Evolutionary conservation across 1,284 basidiomycete species (phyloP).

Genomic region (Trametes pubescens): DNA sequence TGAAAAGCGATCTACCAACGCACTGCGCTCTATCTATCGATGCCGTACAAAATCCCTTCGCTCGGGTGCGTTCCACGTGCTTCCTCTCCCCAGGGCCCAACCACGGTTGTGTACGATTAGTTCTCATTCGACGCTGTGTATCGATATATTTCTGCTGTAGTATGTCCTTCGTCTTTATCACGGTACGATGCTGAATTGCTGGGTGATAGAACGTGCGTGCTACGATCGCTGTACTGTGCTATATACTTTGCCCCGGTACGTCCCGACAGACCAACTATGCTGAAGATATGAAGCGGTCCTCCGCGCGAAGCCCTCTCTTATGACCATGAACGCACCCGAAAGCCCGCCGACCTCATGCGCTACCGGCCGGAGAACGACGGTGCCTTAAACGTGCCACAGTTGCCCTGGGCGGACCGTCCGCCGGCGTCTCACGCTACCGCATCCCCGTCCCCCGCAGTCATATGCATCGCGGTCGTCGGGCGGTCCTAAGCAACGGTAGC

Average conservation of each 20-base stretch:
- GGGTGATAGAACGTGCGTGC: background rate
- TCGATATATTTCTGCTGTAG: background rate
- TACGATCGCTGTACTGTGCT: background rate
- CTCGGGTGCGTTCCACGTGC: background rate
- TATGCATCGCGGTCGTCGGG: conserved; percentile 3
- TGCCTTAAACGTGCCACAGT: conserved; percentile 6
- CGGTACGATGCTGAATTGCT: background rate
- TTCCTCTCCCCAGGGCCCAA: background rate
- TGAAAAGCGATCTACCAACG: background rate
- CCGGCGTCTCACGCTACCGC: conserved; percentile 1
- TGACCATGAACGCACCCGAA: background rate
- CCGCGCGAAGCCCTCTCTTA: background rate
- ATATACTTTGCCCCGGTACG: background rate
- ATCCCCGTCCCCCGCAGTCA: background rate
- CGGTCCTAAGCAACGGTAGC: conserved; percentile 3
- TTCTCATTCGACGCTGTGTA: background rate
- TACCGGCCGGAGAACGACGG: background rate
- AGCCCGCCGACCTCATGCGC: background rate
- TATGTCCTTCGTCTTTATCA: background rate
- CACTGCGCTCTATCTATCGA: background rate
- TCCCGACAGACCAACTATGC: too few species aligned
- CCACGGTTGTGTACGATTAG: background rate
- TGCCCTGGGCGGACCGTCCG: background rate
- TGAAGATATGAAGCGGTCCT: background rate
- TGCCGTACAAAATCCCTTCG: background rate